Evolutionary conservation across 2,329 filamentous ascomycete genomes (phyloP), one percentile per base, ranked within the genome.

Genomic region (Thermomyces lanuginosus): DNA sequence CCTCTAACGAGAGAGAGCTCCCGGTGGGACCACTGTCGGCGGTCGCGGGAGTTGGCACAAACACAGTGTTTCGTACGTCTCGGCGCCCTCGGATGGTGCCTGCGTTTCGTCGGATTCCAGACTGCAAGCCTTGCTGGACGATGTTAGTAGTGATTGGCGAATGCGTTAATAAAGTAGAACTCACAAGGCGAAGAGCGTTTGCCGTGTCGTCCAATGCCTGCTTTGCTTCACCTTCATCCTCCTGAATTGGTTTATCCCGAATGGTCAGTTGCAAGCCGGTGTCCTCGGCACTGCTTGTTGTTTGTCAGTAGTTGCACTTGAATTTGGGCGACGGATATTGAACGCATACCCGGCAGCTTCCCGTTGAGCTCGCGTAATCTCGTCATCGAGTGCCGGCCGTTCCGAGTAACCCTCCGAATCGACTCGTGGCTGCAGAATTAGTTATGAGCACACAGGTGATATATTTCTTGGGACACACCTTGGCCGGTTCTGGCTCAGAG

Each of bases 31-130:
- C 27, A 18, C 22, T 22, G 22, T 24, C 17, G 14, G 27, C 29
- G 12, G 11, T 16, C 6, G 24, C 31, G 15, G 31, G 14, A 5
- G 21, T 18, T 21, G 27, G 12, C 12, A 21, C 16, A 23, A 10
- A 17, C 16, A 27, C 10, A 1, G 84, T 93, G 52, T 92, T 92
- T 32, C 86, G 72, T 36, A 91, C 81, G 48, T 95, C 86, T 46
- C 89, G 70, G 34, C 89, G 76, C 27, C 89, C 89, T 39, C 89
- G 71, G 9, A 92, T 61, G 8, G 83, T 93, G 23, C 79, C 76
- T 8, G 69, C 59, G 42, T 72, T 77, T 14, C 77, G 69, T 30
- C 69, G 67, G 11, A 82, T 72, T 6, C 55, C 56, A 19, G 54
- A 49, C 19, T 56, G 53, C 31, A 57, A 57, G 21, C 58, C 60